Evolutionary conservation across 192 early-diverging fungal genomes (phyloP), one percentile per base, ranked within the genome.

Genomic region (Umbelopsis vinacea): DNA sequence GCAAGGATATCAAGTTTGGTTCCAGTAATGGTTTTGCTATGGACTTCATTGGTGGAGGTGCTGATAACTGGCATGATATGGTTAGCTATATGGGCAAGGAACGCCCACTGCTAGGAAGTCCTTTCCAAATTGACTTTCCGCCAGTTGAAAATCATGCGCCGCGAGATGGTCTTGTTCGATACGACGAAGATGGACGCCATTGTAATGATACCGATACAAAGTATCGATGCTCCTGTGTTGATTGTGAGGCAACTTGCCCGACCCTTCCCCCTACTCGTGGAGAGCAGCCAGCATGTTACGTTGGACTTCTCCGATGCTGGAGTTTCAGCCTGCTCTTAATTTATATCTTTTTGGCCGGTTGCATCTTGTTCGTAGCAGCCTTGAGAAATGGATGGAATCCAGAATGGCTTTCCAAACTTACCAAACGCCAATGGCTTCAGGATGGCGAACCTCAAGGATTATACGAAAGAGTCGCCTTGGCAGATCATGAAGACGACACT

Each of bases 1-100:
- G 89, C 75, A 89, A 90, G 67, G 87, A 90, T 40, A 86, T 90
- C 72, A 90, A 90, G 69, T 90, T 90, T 74, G 83, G 85, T 1
- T 78, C 87, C 4, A 86, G 83, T 33, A 90, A 90, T 82, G 84
- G 89, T 3, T 90, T 80, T 66, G 87, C 80, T 19, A 90, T 90
- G 87, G 89, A 90, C 45, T 77, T 90, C 24, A 86, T 90, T 67
- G 89, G 87, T 12, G 87, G 87, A 33, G 89, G 89, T 19, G 89
- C 89, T 5, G 77, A 79, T 37, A 84, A 84, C 29, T 87, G 83
- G 76, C 78, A 76, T 12, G 85, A 83, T 4, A 84, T 90, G 82
- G 72, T 89, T 6, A 66, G 67, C 1, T 88, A 79, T 63, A 81
- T 90, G 83, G 89, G 89, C 45, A 71, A 67, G 9, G 84, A 85